phyloP scores from a whole-genome alignment of 495 filamentous ascomycete genomes.

The Aspergillus sclerotioniger region DNA sequence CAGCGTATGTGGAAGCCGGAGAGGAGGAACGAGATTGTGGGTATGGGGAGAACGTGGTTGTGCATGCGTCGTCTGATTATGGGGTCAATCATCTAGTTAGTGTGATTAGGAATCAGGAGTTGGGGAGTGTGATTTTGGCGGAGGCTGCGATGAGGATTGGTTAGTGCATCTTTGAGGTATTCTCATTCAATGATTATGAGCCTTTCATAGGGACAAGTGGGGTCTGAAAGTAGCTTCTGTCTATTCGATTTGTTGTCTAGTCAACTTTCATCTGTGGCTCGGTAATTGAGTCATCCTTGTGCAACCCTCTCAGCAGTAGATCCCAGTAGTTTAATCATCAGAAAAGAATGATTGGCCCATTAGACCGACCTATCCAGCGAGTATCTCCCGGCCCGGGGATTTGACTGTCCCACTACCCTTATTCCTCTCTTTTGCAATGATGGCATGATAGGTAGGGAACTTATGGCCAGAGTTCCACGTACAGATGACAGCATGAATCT shows the following conservation, averaged over 20 bases:
- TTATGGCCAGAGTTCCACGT: no score
- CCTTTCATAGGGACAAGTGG: no score
- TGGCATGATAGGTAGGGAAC: no score
- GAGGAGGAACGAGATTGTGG: slow-evolving; percentile 18
- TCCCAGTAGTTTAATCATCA: neutral
- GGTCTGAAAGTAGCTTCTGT: no score
- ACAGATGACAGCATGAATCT: no score
- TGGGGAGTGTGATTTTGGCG: slow-evolving; percentile 17
- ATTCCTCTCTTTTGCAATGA: no score
- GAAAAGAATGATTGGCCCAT: neutral
- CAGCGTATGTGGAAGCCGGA: slow-evolving; percentile 18
- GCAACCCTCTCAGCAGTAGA: neutral
- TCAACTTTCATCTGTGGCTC: no score
- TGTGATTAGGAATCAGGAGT: slow-evolving; percentile 18
- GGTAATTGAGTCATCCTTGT: neutral
- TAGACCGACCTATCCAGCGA: neutral
- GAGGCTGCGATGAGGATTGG: slow-evolving; percentile 16
- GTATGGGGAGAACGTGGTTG: slow-evolving; percentile 24
- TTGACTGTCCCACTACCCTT: neutral
- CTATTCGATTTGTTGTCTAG: no score
- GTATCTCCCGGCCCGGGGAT: neutral
- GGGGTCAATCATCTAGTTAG: slow-evolving; percentile 23
- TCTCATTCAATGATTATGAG: neutral
- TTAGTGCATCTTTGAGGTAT: no score
- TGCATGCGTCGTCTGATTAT: slow-evolving; percentile 17